These are phyloP conservation scores for Boechera divaricarpa DNA, from an alignment of 345 rosid genomes.

Conservation along the genomic window DNA sequence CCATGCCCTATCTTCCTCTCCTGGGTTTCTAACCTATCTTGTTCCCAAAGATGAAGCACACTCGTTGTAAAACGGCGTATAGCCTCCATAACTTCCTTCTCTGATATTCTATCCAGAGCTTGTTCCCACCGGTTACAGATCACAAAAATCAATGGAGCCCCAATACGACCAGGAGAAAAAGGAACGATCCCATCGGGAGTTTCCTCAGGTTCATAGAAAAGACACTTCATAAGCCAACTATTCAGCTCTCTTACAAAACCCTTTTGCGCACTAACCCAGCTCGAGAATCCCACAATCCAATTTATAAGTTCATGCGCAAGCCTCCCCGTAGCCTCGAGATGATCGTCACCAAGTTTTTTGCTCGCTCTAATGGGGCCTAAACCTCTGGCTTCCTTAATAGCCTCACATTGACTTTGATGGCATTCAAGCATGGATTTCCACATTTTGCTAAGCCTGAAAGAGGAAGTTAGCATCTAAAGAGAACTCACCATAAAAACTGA, in stretches of 20 bases:
- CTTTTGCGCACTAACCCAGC: slow-evolving; percentile 80
- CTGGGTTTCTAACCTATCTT: slow-evolving; percentile 61
- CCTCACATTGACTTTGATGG: slow-evolving; percentile 74
- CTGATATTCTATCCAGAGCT: slow-evolving; percentile 72
- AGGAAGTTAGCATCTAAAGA: neutral
- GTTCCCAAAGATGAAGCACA: slow-evolving; percentile 83
- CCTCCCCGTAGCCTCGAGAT: slow-evolving; percentile 60
- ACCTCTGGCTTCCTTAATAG: slow-evolving; percentile 64
- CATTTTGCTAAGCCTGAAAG: slow-evolving; percentile 78
- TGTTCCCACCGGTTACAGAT: slow-evolving; percentile 95
- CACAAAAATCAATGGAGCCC: slow-evolving; percentile 91
- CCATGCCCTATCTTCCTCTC: slow-evolving; percentile 57
- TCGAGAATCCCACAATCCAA: slow-evolving; percentile 69
- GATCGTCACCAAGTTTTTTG: slow-evolving; percentile 59
- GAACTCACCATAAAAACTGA: neutral
- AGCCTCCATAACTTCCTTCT: slow-evolving; percentile 78
- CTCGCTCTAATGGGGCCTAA: slow-evolving; percentile 60
- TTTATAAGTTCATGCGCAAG: slow-evolving; percentile 71
- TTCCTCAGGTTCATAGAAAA: slow-evolving; percentile 87
- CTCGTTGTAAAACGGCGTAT: slow-evolving; percentile 63
- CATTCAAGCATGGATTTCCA: slow-evolving; percentile 86
- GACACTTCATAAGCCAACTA: slow-evolving; percentile 82
- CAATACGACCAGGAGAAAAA: slow-evolving; percentile 92
- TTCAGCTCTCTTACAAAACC: slow-evolving; percentile 74
- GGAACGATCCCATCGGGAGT: slow-evolving; percentile 85